Evolutionary conservation across 192 early-diverging fungal species (phyloP).

Genomic region (Backusella westeae): DNA sequence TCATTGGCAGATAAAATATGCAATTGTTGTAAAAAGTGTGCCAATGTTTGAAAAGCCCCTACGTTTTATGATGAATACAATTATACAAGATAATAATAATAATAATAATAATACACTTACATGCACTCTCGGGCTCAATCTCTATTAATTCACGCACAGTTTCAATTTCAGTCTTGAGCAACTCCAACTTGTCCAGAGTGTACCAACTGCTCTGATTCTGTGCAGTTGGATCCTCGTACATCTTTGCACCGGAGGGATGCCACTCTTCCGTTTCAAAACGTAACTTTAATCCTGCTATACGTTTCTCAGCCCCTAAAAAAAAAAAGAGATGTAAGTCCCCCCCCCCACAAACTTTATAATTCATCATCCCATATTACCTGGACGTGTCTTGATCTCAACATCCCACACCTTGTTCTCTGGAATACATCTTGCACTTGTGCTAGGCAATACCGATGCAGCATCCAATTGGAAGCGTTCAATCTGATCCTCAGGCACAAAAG

Average conservation of each 20-base stretch:
- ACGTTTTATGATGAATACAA: neutral
- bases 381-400: neutral
- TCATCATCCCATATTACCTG: neutral
- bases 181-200: constrained; percentile 31
- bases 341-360: neutral
- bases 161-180: constrained; percentile 59
- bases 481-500: neutral
- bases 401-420: neutral
- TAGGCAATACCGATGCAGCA: constrained; percentile 11
- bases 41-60: constrained; percentile 62
- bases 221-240: constrained; percentile 7
- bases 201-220: constrained; percentile 26
- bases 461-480: neutral
- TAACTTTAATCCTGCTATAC: neutral
- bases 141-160: constrained; percentile 68
- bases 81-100: neutral
- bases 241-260: neutral
- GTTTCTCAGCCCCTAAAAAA: neutral
- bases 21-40: constrained; percentile 47
- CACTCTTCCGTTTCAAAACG: neutral
- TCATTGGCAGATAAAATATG: constrained; percentile 32
- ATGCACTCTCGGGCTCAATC: constrained; percentile 81
- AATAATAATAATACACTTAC: constrained; percentile 39
- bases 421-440: neutral
- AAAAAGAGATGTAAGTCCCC: too few relatives aligned